Base-by-base conservation (phyloP, 768 basidiomycete species). In the Phlebiopsis flavidoalba region DNA sequence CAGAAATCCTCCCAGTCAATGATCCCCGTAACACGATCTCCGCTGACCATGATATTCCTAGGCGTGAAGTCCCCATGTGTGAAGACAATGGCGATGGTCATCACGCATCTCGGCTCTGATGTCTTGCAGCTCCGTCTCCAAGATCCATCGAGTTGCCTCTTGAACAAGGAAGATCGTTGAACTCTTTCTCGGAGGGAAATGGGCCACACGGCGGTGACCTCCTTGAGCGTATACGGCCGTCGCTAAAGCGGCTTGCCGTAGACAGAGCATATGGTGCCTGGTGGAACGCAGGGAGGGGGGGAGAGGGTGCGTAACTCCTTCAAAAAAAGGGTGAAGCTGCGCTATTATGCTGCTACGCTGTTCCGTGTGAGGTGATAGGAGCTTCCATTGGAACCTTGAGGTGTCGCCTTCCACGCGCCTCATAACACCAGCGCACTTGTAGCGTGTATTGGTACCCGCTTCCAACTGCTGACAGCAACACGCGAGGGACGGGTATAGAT, bases 61-160 rank as follows among this genome's bases (percentile, higher is more conserved):
- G 77, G 77, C 37, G 75, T 71, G 36, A 81, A 60, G 63, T 82
- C 77, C 19, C 76, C 76, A 62, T 82, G 79, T 26, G 74, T 73
- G 66, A 80, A 67, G 19, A 64, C 53, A 47, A 72, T 62, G 5
- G 8, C n/a, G 22, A 22, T 56, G 54, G n/a, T 56, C 37, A 19
- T 19, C 54, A 1, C 54, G 54, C 19, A 56, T 19, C n/a, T 19
- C 2, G 12, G 36, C 14, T 4, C 37, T 36, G 19, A 43, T 22
- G 12, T 46, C 36, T 2, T 37, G 3, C 15, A 56, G n/a, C 12
- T 17, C 19, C 8, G n/a, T 33, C 5, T 19, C 2, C 19, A 3
- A 26, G 51, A 24, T 33, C 24, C n/a, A 46, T 19, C 10, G 2
- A 7, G 3, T 19, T 33, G 54, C 21, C n/a, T 17, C 19, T 5